These are phyloP conservation scores for Leptosphaerulina australis DNA, from an alignment of 2,329 filamentous ascomycete species.

Conservation along the genomic window DNA sequence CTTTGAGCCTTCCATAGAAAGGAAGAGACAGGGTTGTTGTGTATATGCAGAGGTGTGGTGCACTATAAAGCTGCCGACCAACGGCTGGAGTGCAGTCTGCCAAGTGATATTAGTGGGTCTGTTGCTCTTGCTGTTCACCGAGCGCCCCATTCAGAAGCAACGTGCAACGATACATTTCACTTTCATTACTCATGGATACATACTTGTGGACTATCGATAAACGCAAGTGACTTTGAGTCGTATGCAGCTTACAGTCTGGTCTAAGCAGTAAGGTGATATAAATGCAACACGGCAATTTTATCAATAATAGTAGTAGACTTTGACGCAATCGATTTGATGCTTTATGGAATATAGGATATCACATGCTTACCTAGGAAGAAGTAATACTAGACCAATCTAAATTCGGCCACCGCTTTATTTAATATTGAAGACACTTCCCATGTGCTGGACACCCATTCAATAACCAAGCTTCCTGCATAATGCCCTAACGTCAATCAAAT, in stretches of 20 bases:
- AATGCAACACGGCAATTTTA: background rate
- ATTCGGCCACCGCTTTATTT: too few species aligned
- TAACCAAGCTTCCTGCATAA: constrained; percentile 11
- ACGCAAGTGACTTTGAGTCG: too few species aligned
- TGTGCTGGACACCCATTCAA: constrained; percentile 6
- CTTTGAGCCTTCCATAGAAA: constrained; percentile 44
- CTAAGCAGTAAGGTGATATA: too few species aligned
- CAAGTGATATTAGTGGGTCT: constrained; percentile 1
- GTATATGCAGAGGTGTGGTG: background rate
- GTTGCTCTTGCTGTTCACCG: constrained; percentile 11
- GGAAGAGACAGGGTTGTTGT: constrained; percentile 19
- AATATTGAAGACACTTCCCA: constrained; percentile 7
- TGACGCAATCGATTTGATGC: too few species aligned
- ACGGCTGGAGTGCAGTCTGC: constrained; percentile 4
- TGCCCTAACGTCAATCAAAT: background rate
- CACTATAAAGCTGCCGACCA: constrained; percentile 14
- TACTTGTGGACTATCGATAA: too few species aligned
- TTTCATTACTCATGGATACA: background rate
- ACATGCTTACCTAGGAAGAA: constrained; percentile 3
- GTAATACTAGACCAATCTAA: background rate
- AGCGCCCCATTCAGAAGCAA: constrained; percentile 10
- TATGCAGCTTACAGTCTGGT: too few species aligned
- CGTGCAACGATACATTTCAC: background rate
- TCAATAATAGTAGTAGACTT: too few species aligned
- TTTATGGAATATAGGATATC: constrained; percentile 2